A percentile compares a stretch with the other conserved stretches of the same genome.
These are phyloP conservation scores for Penicillium vulpinum DNA, from an alignment of 2,329 filamentous ascomycete species.

Conservation along the genomic window DNA sequence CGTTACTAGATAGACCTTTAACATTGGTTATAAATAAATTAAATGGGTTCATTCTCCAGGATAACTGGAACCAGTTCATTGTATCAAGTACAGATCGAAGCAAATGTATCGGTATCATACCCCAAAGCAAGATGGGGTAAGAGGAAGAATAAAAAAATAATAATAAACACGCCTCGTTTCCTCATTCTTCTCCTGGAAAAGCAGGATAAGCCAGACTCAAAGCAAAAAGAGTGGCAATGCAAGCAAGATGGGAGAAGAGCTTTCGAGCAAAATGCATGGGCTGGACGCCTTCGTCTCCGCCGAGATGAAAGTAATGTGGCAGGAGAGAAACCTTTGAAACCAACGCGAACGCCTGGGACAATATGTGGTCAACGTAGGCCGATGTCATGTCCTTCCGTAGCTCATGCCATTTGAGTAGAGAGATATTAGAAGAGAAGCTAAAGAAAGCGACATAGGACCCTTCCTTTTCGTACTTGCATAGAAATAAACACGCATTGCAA, in stretches of 20 bases:
- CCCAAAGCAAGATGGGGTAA: slow-evolving; percentile 17
- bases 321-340: slow-evolving; percentile 5
- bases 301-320: slow-evolving; percentile 4
- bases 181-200: slow-evolving; percentile 10
- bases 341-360: slow-evolving; percentile 10
- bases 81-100: slow-evolving; percentile 22
- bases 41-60: background rate
- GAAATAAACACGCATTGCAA: slow-evolving; percentile 12
- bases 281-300: slow-evolving; percentile 14
- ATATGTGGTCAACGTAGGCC: slow-evolving; percentile 9
- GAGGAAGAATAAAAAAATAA: slow-evolving; percentile 15
- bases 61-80: slow-evolving; percentile 11
- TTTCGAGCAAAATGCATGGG: slow-evolving; percentile 5
- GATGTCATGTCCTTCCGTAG: slow-evolving; percentile 17
- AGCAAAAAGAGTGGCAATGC: slow-evolving; percentile 6
- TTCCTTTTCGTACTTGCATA: slow-evolving; percentile 14
- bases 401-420: slow-evolving; percentile 16
- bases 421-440: slow-evolving; percentile 12
- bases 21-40: background rate
- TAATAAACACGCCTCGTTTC: slow-evolving; percentile 13
- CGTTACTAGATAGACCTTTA: background rate
- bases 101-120: slow-evolving; percentile 22
- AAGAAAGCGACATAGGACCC: slow-evolving; percentile 17
- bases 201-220: slow-evolving; percentile 1
- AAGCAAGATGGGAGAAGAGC: slow-evolving; percentile 2